A percentile compares a stretch with the other conserved stretches of the same genome.
phyloP scores from a whole-genome alignment of 257 asterid genomes.

The Rehmannia glutinosa region DNA sequence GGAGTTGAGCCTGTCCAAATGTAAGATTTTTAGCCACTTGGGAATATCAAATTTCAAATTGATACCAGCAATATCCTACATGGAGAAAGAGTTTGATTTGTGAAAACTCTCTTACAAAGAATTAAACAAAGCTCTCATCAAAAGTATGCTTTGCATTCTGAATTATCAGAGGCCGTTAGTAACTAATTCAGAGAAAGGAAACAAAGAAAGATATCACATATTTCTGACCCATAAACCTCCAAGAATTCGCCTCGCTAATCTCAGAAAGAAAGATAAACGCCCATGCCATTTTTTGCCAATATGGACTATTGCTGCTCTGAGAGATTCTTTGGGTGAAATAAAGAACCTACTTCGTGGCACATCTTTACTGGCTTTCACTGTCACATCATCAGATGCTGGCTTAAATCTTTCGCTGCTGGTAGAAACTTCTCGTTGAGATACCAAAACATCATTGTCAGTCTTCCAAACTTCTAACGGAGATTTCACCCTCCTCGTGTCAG shows the following conservation, averaged over 20 bases:
- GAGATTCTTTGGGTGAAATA: slow-evolving; percentile 73
- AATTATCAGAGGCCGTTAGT: slow-evolving; percentile 7
- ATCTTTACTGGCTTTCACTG: slow-evolving; percentile 51
- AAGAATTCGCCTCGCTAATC: slow-evolving; percentile 66
- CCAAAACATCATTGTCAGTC: slow-evolving; percentile 42
- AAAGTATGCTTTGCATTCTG: background rate
- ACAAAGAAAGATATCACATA: background rate
- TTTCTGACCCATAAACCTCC: slow-evolving; percentile 92
- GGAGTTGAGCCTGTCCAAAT: slow-evolving; percentile 73
- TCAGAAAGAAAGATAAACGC: slow-evolving; percentile 67
- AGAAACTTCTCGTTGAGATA: slow-evolving; percentile 51
- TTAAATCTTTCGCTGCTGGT: slow-evolving; percentile 32
- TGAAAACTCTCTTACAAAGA: background rate
- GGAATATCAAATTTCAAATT: slow-evolving; percentile 85
- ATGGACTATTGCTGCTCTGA: slow-evolving; percentile 66
- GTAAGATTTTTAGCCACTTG: slow-evolving; percentile 71
- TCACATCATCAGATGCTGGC: slow-evolving; percentile 38
- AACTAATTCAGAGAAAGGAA: slow-evolving; percentile 7
- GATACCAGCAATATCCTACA: slow-evolving; percentile 94
- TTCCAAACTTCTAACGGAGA: slow-evolving; percentile 46
- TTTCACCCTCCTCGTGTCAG: slow-evolving; percentile 40
- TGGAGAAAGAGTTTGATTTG: slow-evolving; percentile 3
- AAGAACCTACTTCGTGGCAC: slow-evolving; percentile 50
- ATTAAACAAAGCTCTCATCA: background rate
- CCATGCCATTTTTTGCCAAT: slow-evolving; percentile 86